Conservation (phyloP, 225 moss, liverwort and hornwort species). For the Bryoerythrophyllum caledonicum region DNA sequence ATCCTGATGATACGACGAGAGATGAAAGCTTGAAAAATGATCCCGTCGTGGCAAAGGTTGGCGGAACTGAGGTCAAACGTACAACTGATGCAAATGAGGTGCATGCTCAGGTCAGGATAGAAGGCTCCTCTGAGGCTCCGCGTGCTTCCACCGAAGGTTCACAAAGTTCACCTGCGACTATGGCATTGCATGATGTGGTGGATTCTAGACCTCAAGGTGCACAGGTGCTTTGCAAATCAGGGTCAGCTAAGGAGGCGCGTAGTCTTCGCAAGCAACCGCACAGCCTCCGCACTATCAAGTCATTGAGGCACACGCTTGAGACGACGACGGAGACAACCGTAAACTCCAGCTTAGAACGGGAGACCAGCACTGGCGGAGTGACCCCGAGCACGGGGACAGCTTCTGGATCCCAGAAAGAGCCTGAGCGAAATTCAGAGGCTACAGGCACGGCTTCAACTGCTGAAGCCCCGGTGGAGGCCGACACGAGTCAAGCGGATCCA, state of each 20-base stretch:
- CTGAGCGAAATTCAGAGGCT: background rate
- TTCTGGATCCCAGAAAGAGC: background rate
- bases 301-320: background rate
- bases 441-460: background rate
- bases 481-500: background rate
- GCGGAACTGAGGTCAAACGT: background rate
- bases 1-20: background rate
- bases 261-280: background rate
- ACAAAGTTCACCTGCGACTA: background rate
- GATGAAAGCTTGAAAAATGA: too few relatives aligned
- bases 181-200: background rate
- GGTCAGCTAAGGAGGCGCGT: background rate
- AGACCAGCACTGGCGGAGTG: background rate
- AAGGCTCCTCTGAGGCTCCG: background rate
- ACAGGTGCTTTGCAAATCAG: background rate
- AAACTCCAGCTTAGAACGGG: background rate
- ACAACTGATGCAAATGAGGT: background rate
- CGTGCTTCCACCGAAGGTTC: background rate
- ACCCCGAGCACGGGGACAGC: background rate
- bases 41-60: background rate
- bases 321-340: background rate
- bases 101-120: background rate
- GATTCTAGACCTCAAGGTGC: background rate
- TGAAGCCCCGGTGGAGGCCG: background rate
- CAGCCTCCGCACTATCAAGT: background rate